Evolutionary conservation across 495 filamentous ascomycete species (phyloP).

Genomic region (Penicillium paradoxum): DNA sequence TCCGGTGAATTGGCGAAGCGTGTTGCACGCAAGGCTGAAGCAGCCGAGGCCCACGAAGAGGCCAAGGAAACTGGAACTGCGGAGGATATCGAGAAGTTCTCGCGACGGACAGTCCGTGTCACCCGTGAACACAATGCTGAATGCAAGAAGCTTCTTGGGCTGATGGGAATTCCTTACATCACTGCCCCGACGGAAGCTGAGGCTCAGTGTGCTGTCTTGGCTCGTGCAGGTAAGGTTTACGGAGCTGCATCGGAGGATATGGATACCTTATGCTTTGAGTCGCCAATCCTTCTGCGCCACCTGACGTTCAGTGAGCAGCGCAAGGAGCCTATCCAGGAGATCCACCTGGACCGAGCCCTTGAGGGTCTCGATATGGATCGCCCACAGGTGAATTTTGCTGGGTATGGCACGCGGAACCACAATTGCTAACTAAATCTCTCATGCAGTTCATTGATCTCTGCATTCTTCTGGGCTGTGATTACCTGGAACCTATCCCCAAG

Average conservation of each 20-base stretch:
- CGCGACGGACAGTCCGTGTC: conserved; percentile 88
- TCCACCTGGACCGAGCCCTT: conserved; percentile 76
- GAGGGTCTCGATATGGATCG: conserved; percentile 83
- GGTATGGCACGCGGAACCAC: not conserved
- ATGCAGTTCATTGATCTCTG: conserved; percentile 91
- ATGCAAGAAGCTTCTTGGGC: conserved; percentile 79
- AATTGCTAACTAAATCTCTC: not conserved
- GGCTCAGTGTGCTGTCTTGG: conserved; percentile 90
- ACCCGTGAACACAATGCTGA: conserved; percentile 94
- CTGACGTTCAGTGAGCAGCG: conserved; percentile 95
- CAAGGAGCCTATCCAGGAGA: conserved; percentile 96
- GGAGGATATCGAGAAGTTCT: conserved; percentile 97
- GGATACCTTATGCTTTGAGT: conserved; percentile 95
- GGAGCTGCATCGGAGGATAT: conserved; percentile 97
- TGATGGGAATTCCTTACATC: conserved; percentile 96
- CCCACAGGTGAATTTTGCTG: conserved; percentile 55
- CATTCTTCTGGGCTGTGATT: conserved; percentile 96
- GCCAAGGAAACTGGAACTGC: conserved; percentile 96
- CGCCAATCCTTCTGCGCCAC: conserved; percentile 85
- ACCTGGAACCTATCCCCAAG: conserved; percentile 92
- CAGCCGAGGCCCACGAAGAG: conserved; percentile 81
- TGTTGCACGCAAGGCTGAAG: conserved; percentile 84
- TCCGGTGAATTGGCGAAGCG: conserved; percentile 93
- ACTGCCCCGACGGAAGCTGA: conserved; percentile 95
- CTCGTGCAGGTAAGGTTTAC: conserved; percentile 90